Percentiles rank a stretch among this genome's conserved stretches.
phyloP scores from a whole-genome alignment of 2,329 filamentous ascomycete genomes.

The Blastomyces emzantsi region DNA sequence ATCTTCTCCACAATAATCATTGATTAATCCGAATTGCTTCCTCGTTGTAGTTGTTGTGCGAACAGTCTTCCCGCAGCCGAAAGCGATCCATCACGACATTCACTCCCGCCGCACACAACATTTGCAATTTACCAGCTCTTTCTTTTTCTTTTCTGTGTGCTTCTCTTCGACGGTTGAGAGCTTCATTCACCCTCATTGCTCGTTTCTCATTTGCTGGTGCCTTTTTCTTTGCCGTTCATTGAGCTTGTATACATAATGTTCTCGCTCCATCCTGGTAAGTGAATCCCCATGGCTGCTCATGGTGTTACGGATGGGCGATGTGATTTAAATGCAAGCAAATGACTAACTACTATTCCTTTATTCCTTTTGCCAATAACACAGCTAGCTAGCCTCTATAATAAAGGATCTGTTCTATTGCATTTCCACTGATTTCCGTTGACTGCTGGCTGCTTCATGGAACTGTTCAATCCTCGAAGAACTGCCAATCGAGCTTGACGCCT shows the following conservation, averaged over 20 bases:
- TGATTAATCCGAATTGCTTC: not conserved
- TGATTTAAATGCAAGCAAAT: not conserved
- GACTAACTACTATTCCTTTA: not conserved
- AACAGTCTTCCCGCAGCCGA: not conserved
- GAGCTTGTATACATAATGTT: not conserved
- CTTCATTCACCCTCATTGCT: not conserved
- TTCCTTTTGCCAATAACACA: not conserved
- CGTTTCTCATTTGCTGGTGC: not conserved
- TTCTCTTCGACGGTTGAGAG: not conserved
- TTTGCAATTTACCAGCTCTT: not conserved
- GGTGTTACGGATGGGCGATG: not conserved
- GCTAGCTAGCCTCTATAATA: not conserved
- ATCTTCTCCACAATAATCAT: not conserved
- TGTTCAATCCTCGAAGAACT: not conserved
- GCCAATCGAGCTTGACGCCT: not conserved
- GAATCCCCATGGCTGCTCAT: not conserved
- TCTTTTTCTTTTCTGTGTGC: not conserved
- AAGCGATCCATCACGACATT: too few species aligned
- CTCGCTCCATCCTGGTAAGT: not conserved
- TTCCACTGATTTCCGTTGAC: not conserved
- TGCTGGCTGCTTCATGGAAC: not conserved
- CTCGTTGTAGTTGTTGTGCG: not conserved
- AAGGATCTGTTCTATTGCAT: not conserved
- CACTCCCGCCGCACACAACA: not conserved
- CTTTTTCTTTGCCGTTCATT: not conserved